Base-by-base conservation (phyloP, 176 grass and related monocot species). In the Carex pumila region DNA sequence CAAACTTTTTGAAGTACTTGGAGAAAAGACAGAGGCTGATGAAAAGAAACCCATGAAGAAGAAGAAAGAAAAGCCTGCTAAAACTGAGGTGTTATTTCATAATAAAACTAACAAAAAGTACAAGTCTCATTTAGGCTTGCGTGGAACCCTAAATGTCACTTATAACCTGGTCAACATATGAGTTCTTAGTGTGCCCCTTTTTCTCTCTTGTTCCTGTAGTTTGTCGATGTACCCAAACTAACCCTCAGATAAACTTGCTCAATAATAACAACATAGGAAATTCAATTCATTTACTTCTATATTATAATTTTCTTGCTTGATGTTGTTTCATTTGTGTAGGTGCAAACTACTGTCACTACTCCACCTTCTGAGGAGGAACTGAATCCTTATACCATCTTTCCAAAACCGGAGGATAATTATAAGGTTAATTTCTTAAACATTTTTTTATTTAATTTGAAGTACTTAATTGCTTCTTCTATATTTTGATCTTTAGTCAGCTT, bases 321-420 rank as follows among this genome's bases (percentile, higher is more conserved):
- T 60, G 11, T 6, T 85, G 61, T 89, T 61, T 83, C 22, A 65
- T 56, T 52, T 74, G 80, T 87, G 39, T 87, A 99, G 96, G 89
- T 90, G 74, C 88, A 94, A 94, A 89, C 89, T 25, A 85, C 73
- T 61, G 63, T 88, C 34, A 45, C 88, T 68, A 36, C 86, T 75
- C 86, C 80, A 12, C 90, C 91, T 71, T 85, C 87, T 85, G 96
- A 95, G 81, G 96, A 95, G 90, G 96, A 99, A 87, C 52, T 92
- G 71, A 99, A 99, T 86, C 96, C 96, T 18, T 99, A 92, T 53
- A 83, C 85, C 62, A 95, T 95, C 87, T 98, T 98, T 90, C 96
- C 96, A 21, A 89, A 92, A 63, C 96, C 96, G 81, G 92, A 86
- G 75, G 91, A 98, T 87, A 95, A 99, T 84, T 92, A 87, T 49